Evolutionary conservation across 2,329 filamentous ascomycete genomes (phyloP).

Genomic region (Beauveria medogensis): DNA sequence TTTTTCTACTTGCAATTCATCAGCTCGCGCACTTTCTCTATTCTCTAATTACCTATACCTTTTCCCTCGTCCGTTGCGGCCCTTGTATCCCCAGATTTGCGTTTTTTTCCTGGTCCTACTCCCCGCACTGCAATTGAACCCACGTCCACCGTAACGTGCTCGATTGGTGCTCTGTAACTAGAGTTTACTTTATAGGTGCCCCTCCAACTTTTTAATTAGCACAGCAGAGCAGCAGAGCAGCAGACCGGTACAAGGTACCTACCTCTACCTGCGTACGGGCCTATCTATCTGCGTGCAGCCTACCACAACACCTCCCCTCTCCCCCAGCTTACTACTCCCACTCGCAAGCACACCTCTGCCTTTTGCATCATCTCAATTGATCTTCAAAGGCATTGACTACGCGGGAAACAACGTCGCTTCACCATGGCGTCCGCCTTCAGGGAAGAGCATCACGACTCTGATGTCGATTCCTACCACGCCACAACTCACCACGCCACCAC

Average conservation of each 20-base stretch:
- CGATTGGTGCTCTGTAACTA: background rate
- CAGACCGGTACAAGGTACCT: no score
- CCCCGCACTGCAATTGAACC: background rate
- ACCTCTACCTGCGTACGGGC: background rate
- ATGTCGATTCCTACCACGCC: background rate
- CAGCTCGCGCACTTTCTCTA: background rate
- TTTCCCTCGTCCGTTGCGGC: background rate
- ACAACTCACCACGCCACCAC: slow-evolving; percentile 1
- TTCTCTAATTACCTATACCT: background rate
- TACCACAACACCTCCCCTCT: background rate
- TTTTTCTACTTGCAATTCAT: background rate
- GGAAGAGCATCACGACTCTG: slow-evolving; percentile 1
- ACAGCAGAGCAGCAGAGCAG: background rate
- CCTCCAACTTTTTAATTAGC: background rate
- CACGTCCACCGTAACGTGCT: background rate
- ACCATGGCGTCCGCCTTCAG: slow-evolving; percentile 9
- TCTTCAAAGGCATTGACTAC: background rate
- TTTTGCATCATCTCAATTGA: background rate
- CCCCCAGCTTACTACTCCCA: background rate
- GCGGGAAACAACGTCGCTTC: slow-evolving; percentile 1
- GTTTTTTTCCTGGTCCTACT: background rate
- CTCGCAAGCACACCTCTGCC: background rate
- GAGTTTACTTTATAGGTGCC: background rate
- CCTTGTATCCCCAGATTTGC: slow-evolving; percentile 2
- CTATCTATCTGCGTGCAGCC: background rate